Evolutionary conservation across 2,329 filamentous ascomycete genomes (phyloP).

Genomic region (Bipolaris gigantea): DNA sequence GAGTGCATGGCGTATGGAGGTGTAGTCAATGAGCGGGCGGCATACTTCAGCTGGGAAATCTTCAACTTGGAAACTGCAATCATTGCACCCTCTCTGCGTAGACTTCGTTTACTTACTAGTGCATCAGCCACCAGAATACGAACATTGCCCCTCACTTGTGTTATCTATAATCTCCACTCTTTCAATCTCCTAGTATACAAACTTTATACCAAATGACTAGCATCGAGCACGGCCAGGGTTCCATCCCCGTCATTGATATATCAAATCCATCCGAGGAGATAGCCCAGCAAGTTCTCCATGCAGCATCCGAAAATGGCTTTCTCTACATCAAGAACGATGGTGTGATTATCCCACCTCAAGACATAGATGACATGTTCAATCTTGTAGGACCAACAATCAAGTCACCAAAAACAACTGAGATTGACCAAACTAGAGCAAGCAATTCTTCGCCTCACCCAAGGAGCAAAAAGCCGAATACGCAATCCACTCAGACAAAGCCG

Average conservation of each 20-base stretch:
- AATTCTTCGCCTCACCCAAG: slow-evolving; percentile 70
- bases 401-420: neutral
- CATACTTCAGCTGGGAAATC: neutral
- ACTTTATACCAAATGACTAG: slow-evolving; percentile 18
- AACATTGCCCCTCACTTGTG: slow-evolving; percentile 8
- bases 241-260: slow-evolving; percentile 83
- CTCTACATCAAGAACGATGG: slow-evolving; percentile 81
- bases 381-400: slow-evolving; percentile 57
- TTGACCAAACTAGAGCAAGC: slow-evolving; percentile 58
- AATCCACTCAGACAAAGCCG: slow-evolving; percentile 64
- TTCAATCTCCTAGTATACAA: neutral
- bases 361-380: slow-evolving; percentile 72
- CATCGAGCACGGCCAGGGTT: slow-evolving; percentile 5
- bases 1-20: neutral
- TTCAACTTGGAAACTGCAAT: too few species aligned
- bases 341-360: slow-evolving; percentile 64
- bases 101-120: neutral
- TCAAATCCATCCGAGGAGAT: slow-evolving; percentile 63
- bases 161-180: neutral
- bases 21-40: neutral
- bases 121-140: neutral
- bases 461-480: slow-evolving; percentile 74
- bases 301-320: slow-evolving; percentile 82
- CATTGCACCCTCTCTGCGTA: neutral
- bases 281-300: slow-evolving; percentile 70